Base-by-base conservation (phyloP, 2,329 filamentous ascomycete species). In the Aspergillus sp. region DNA sequence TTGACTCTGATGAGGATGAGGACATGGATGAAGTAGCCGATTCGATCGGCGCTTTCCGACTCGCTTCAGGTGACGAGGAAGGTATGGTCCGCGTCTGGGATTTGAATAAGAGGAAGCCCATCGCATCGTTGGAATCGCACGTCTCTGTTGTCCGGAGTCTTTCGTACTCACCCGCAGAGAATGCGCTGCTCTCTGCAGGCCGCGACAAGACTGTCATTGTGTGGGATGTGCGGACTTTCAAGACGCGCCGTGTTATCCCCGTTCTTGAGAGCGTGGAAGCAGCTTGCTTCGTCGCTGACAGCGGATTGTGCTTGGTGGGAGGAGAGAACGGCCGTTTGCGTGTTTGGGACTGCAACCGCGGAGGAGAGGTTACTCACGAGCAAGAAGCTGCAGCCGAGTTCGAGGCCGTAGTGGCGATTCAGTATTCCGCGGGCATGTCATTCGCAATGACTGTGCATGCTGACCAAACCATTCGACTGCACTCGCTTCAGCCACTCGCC, bases 81-180 rank as follows among this genome's bases (percentile, higher is more conserved):
- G 95, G 95, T 32, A 96, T 94, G 71, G 85, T 99, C 56, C 85
- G 91, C 19, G 85, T 99, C 21, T 99, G 93, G 91, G 91, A 98
- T 78, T 79, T 99, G 60, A 88, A 93, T 77, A 96, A 91, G 78
- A 86, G 91, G 58, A 90, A 86, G 64, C 88, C 88, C 61, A 82
- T 91, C 21, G 90, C 91, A 19, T 87, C 88, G 17, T 81, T 96
- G 32, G 92, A 98, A 62, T 95, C 92, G 0, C 96, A 99, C 73
- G 92, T 96, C 21, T 98, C 95, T 8, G 91, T 98, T 66, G 91
- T 99, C n/a, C 88, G 92, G 67, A 88, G 87, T 55, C 75, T 99
- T 53, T 90, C 95, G 68, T 99, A 90, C 74, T 95, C 90, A 5
- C 76, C 86, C 0, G 80, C 88, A 57, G 86, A 92, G 70, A 87